Evolutionary conservation across 768 basidiomycete genomes (phyloP).

Genomic region (Trametes punicea): DNA sequence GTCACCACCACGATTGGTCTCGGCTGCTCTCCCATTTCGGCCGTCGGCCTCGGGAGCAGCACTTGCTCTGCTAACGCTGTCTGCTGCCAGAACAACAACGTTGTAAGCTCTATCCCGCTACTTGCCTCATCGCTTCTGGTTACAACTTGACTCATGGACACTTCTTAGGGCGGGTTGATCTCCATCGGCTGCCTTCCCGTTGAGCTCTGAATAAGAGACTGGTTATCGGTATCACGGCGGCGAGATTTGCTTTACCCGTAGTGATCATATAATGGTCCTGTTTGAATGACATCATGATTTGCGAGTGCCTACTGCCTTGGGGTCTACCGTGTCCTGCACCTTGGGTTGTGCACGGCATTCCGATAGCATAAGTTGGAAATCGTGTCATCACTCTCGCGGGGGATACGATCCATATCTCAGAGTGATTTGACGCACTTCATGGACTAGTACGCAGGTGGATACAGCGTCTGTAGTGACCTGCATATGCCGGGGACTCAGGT

Average conservation of each 20-base stretch:
- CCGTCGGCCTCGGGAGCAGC: conserved; percentile 9
- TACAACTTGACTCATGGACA: neutral
- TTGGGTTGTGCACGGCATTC: too few species aligned
- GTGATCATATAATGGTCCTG: neutral
- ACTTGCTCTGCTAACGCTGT: conserved; percentile 13
- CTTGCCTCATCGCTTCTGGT: neutral
- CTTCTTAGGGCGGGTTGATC: conserved; percentile 7
- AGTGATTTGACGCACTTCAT: neutral
- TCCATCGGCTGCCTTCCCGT: conserved; percentile 20
- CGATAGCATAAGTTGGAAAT: too few species aligned
- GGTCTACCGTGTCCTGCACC: too few species aligned
- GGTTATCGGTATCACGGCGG: neutral
- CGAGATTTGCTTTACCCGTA: neutral
- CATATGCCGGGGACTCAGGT: too few species aligned
- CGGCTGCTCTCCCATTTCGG: conserved; percentile 16
- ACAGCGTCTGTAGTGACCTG: too few species aligned
- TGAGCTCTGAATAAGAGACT: neutral
- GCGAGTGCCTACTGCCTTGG: too few species aligned
- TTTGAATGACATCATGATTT: neutral
- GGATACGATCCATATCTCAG: too few species aligned
- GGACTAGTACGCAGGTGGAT: too few species aligned
- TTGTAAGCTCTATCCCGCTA: neutral
- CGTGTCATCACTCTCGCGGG: too few species aligned
- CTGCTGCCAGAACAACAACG: conserved; percentile 21
- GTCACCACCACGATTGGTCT: conserved; percentile 5